Evolutionary conservation across 306 rosid genomes (phyloP).

Genomic region (Ormosia emarginata): DNA sequence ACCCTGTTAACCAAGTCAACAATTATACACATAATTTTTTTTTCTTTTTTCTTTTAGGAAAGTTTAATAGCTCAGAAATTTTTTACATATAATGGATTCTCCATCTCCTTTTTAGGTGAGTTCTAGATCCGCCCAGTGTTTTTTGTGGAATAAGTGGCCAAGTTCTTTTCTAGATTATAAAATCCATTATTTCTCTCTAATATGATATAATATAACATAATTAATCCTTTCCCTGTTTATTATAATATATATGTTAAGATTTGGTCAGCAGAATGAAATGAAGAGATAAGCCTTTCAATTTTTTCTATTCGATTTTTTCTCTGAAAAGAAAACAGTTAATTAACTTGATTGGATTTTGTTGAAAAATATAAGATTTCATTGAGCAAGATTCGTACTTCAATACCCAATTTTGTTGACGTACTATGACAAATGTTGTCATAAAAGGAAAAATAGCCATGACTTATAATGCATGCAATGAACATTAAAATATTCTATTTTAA

Average conservation of each 20-base stretch:
- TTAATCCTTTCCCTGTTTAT: no score
- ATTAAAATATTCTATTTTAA: background rate
- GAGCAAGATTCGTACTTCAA: background rate
- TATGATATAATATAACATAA: background rate
- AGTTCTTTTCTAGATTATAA: background rate
- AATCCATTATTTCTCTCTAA: background rate
- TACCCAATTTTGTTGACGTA: background rate
- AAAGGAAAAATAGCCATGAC: background rate
- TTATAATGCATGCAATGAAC: background rate
- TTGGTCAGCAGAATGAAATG: background rate
- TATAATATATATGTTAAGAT: background rate
- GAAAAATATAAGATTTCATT: background rate
- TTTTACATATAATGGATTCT: background rate
- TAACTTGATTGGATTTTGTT: background rate
- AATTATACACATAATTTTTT: background rate
- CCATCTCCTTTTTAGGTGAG: background rate
- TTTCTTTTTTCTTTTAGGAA: background rate
- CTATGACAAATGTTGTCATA: background rate
- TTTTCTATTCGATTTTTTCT: background rate
- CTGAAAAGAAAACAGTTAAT: background rate
- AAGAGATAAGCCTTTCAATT: background rate
- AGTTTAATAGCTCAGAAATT: background rate
- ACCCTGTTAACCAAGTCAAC: background rate
- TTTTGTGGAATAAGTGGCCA: background rate
- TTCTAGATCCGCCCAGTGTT: background rate